Percentiles rank a stretch among this genome's conserved stretches.
These are phyloP conservation scores for Nakazawaea peltata DNA, from an alignment of 805 yeast genomes.

Conservation along the genomic window DNA sequence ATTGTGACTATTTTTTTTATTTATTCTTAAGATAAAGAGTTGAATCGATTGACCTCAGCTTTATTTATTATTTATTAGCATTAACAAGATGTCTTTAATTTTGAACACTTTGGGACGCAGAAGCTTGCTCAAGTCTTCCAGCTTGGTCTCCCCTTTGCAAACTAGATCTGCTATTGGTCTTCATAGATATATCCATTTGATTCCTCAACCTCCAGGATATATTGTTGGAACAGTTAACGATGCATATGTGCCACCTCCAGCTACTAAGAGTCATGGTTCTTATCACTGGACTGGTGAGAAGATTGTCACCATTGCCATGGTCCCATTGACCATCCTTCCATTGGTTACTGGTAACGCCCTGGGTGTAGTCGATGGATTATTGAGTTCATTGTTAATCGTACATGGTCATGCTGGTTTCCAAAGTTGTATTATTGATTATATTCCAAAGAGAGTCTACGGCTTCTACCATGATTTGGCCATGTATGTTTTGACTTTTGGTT, in stretches of 20 bases:
- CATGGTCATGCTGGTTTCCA: constrained; percentile 86
- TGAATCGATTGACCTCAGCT: too few species aligned
- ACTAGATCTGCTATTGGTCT: too few species aligned
- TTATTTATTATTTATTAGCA: too few species aligned
- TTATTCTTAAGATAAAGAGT: too few species aligned
- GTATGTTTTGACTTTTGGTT: constrained; percentile 63
- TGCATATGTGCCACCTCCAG: constrained; percentile 61
- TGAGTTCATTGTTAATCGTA: constrained; percentile 57
- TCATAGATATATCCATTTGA: too few species aligned
- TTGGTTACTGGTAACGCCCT: constrained; percentile 64
- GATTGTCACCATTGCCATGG: constrained; percentile 54
- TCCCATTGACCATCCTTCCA: constrained; percentile 74
- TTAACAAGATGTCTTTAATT: too few species aligned
- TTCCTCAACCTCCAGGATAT: constrained; percentile 83
- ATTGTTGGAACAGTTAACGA: constrained; percentile 93
- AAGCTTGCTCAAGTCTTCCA: too few species aligned
- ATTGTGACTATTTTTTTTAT: too few species aligned
- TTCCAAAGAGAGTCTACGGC: constrained; percentile 83
- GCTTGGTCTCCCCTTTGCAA: too few species aligned
- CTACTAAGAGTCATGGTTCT: constrained; percentile 67
- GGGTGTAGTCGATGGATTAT: constrained; percentile 65
- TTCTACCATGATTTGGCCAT: constrained; percentile 62
- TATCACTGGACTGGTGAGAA: constrained; percentile 93
- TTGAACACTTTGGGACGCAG: background rate
- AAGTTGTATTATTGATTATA: constrained; percentile 88